Evolutionary conservation across 345 rosid genomes (phyloP).

Genomic region (Erucastrum elatum): DNA sequence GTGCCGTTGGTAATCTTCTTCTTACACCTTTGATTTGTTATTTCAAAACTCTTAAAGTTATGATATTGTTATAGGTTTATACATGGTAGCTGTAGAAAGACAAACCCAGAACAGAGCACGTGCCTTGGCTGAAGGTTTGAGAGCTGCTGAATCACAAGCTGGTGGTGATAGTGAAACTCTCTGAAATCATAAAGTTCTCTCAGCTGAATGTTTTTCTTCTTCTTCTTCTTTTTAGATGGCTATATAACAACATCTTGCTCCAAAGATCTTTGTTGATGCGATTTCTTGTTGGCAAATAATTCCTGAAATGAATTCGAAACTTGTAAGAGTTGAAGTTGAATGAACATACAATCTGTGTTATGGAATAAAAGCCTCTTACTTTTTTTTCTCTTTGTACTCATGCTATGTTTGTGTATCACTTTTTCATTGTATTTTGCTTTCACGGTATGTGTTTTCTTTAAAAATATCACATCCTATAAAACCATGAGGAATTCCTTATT

Average conservation of each 20-base stretch:
- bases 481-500: background rate
- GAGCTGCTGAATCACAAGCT: constrained; percentile 55
- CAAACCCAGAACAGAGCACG: constrained; percentile 69
- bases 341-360: constrained; percentile 32
- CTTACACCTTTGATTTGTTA: no score
- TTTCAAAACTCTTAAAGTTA: no score
- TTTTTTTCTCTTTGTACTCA: background rate
- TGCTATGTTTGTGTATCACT: constrained; percentile 29
- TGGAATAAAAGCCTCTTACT: background rate
- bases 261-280: constrained; percentile 12
- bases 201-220: constrained; percentile 10
- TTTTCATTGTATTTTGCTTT: constrained; percentile 27
- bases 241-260: constrained; percentile 3
- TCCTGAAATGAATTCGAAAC: background rate
- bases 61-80: constrained; percentile 50
- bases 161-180: constrained; percentile 39
- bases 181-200: constrained; percentile 25
- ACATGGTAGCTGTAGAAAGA: constrained; percentile 81
- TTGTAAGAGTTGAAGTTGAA: constrained; percentile 25
- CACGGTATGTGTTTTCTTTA: constrained; percentile 5
- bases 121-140: constrained; percentile 63
- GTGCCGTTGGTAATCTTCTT: no score
- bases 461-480: constrained; percentile 27
- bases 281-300: constrained; percentile 34
- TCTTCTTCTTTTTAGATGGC: background rate